Conservation (phyloP, 2,329 filamentous ascomycete species). For the Sphaerostilbella broomeana region DNA sequence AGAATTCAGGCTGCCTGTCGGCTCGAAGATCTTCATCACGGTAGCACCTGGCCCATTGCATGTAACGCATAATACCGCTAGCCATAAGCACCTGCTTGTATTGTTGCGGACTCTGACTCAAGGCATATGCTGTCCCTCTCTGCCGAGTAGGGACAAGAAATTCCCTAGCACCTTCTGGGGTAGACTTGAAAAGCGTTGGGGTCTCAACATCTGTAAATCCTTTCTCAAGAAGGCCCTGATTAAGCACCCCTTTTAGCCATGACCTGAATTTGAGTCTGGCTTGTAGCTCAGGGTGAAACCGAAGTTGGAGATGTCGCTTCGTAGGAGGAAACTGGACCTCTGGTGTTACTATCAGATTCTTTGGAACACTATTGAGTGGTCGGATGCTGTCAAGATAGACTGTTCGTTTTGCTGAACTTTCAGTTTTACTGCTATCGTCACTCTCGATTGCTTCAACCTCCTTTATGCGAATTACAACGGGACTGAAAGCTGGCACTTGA, state of each 20-base stretch:
- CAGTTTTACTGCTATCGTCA: conserved; percentile 18
- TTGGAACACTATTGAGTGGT: conserved; percentile 32
- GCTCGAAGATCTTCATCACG: conserved; percentile 89
- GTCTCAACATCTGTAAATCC: conserved; percentile 81
- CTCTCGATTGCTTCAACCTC: conserved; percentile 20
- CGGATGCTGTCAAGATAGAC: conserved; percentile 54
- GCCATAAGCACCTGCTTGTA: conserved; percentile 99
- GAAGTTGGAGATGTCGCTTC: conserved; percentile 76
- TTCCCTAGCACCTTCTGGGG: conserved; percentile 88
- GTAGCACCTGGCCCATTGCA: conserved; percentile 91
- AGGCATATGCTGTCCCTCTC: conserved; percentile 72
- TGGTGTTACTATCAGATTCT: conserved; percentile 68
- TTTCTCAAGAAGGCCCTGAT: conserved; percentile 46
- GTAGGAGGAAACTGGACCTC: conserved; percentile 68
- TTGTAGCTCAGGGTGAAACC: conserved; percentile 62
- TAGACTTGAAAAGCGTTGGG: conserved; percentile 93
- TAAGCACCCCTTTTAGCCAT: conserved; percentile 46
- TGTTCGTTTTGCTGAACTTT: conserved; percentile 40
- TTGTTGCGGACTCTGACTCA: conserved; percentile 95
- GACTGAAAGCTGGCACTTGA: conserved; percentile 42
- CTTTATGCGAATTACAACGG: conserved; percentile 43
- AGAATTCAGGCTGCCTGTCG: conserved; percentile 94
- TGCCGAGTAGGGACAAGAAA: conserved; percentile 85
- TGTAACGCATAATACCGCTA: conserved; percentile 74
- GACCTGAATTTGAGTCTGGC: conserved; percentile 66